Evolutionary conservation across 2,329 filamentous ascomycete species (phyloP).

Genomic region (Penicillium brasilianum): DNA sequence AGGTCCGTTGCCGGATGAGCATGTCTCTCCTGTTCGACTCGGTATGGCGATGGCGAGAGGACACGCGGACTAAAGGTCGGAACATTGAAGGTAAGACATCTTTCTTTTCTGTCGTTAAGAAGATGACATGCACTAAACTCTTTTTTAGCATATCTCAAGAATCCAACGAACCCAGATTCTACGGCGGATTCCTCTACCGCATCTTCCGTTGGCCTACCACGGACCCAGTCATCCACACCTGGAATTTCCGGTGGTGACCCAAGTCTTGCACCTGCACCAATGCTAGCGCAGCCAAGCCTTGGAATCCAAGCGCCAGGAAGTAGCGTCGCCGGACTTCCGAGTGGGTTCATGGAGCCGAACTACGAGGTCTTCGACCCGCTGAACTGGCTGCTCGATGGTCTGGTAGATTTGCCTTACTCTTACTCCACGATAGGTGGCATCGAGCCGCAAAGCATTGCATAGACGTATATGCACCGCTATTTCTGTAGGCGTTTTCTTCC

Average conservation of each 20-base stretch:
- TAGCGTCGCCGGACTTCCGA: conserved; percentile 38
- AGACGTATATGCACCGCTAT: conserved; percentile 7
- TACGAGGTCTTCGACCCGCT: conserved; percentile 92
- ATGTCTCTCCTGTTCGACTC: conserved; percentile 71
- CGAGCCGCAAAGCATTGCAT: conserved; percentile 49
- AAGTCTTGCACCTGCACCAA: conserved; percentile 48
- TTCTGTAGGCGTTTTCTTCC: conserved; percentile 9
- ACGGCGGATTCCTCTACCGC: conserved; percentile 73
- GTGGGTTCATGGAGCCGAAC: conserved; percentile 68
- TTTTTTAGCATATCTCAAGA: conserved; percentile 71
- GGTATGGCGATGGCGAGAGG: conserved; percentile 70
- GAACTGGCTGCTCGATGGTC: conserved; percentile 89
- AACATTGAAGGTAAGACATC: conserved; percentile 67
- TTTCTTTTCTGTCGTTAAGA: conserved; percentile 2
- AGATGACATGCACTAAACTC: conserved; percentile 20
- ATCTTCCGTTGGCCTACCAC: conserved; percentile 58
- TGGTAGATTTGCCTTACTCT: conserved; percentile 78
- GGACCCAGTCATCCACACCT: conserved; percentile 43
- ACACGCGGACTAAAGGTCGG: conserved; percentile 70
- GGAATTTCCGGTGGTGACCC: conserved; percentile 49
- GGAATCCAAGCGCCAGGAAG: conserved; percentile 34
- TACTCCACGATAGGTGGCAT: conserved; percentile 61
- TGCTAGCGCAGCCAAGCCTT: conserved; percentile 40
- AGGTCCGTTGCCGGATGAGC: conserved; percentile 69
- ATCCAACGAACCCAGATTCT: conserved; percentile 84